Conservation (phyloP, 345 rosid genomes). For the Alliaria petiolata region DNA sequence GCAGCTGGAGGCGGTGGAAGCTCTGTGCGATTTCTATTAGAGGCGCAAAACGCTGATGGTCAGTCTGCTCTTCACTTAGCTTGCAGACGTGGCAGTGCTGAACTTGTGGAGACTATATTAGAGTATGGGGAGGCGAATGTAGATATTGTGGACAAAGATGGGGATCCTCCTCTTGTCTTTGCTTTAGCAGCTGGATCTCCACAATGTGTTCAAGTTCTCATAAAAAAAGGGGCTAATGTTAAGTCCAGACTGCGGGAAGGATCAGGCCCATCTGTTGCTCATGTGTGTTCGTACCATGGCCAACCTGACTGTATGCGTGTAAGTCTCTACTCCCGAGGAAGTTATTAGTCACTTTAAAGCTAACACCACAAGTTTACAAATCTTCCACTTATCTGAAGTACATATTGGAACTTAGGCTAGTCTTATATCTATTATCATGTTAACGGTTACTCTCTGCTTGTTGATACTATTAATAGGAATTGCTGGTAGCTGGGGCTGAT, state of each 20-base stretch:
- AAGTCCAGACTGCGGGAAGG: conserved; percentile 87
- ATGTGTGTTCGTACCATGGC: conserved; percentile 98
- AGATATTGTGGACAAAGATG: conserved; percentile 89
- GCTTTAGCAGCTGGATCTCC: conserved; percentile 99
- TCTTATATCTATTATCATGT: neutral
- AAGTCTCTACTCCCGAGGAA: conserved; percentile 35
- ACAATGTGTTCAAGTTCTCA: conserved; percentile 86
- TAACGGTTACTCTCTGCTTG: conserved; percentile 1
- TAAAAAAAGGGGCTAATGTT: conserved; percentile 79
- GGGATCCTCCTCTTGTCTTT: conserved; percentile 97
- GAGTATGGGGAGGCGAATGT: conserved; percentile 64
- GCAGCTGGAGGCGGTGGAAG: conserved; percentile 50
- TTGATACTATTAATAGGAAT: conserved; percentile 54
- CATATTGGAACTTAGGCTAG: neutral
- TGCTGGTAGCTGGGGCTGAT: conserved; percentile 95
- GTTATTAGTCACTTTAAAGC: conserved; percentile 7
- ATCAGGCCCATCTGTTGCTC: conserved; percentile 89
- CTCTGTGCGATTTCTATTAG: conserved; percentile 55
- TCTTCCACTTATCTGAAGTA: conserved; percentile 8
- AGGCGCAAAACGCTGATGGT: conserved; percentile 88
- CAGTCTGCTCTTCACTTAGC: conserved; percentile 97
- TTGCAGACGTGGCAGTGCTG: conserved; percentile 91
- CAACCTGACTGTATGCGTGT: conserved; percentile 99
- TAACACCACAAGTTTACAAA: neutral
- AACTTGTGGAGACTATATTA: conserved; percentile 77